Evolutionary conservation across 1,284 basidiomycete genomes (phyloP).

Genomic region (Pseudozyma flocculosa): DNA sequence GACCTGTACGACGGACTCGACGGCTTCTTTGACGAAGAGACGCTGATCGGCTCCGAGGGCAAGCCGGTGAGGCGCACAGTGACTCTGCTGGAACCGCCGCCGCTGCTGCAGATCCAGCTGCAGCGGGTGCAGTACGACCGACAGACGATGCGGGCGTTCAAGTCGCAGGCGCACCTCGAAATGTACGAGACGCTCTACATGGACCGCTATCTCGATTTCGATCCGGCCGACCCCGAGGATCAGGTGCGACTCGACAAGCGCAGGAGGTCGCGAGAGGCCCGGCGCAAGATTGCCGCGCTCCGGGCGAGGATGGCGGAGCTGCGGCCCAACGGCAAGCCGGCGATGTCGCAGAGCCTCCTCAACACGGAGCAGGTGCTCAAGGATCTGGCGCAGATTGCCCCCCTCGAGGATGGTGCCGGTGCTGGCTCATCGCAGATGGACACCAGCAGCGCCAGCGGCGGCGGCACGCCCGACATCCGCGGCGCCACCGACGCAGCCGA

Average conservation of each 20-base stretch:
- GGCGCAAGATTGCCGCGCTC: conserved; percentile 15
- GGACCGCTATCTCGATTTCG: conserved; percentile 78
- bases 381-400: conserved; percentile 20
- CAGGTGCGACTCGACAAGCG: conserved; percentile 67
- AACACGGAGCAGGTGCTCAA: conserved; percentile 20
- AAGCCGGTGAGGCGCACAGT: conserved; percentile 84
- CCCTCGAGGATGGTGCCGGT: conserved; percentile 13
- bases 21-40: conserved; percentile 82
- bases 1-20: conserved; percentile 93
- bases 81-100: conserved; percentile 80
- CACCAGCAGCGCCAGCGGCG: too few relatives aligned
- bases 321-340: conserved; percentile 6
- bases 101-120: conserved; percentile 89
- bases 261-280: conserved; percentile 59
- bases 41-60: conserved; percentile 77
- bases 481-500: too few relatives aligned
- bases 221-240: conserved; percentile 65
- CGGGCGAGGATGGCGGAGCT: conserved; percentile 9
- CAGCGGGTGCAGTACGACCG: conserved; percentile 96
- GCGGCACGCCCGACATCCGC: too few relatives aligned
- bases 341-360: conserved; percentile 25
- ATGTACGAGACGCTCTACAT: conserved; percentile 83
- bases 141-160: conserved; percentile 81
- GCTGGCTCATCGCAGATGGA: too few relatives aligned
- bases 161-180: conserved; percentile 91